phyloP scores from a whole-genome alignment of 2,329 filamentous ascomycete genomes.

The Penicillium freii region DNA sequence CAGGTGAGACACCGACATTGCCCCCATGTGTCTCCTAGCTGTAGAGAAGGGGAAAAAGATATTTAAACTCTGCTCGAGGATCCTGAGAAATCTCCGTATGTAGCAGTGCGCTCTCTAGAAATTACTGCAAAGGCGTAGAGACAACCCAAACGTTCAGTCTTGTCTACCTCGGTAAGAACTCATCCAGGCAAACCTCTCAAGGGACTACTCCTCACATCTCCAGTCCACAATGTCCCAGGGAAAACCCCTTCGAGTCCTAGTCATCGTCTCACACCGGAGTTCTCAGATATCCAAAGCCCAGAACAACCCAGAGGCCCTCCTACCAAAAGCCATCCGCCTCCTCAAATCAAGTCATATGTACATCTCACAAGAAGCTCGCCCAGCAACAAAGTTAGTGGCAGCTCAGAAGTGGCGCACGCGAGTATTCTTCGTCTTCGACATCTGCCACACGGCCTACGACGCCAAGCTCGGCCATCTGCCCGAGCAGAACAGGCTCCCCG shows the following conservation, averaged over 20 bases:
- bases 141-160: background rate
- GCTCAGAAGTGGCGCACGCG: conserved; percentile 25
- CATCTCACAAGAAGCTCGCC: background rate
- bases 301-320: conserved; percentile 19
- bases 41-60: background rate
- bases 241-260: conserved; percentile 23
- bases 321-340: conserved; percentile 20
- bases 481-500: conserved; percentile 27
- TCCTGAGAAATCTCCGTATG: background rate
- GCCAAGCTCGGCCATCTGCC: conserved; percentile 24
- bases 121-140: background rate
- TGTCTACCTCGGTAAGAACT: background rate
- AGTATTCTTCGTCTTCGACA: conserved; percentile 29
- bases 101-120: no score
- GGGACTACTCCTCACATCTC: background rate
- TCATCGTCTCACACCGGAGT: conserved; percentile 26
- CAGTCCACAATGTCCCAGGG: conserved; percentile 10
- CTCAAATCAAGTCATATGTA: conserved; percentile 17
- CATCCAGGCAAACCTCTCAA: background rate
- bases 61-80: background rate
- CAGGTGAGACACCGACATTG: conserved; percentile 4
- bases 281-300: conserved; percentile 16
- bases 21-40: background rate
- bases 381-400: conserved; percentile 19
- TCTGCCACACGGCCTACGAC: conserved; percentile 24